Base-by-base conservation (phyloP, 768 basidiomycete genomes). In the Russula earlei region DNA sequence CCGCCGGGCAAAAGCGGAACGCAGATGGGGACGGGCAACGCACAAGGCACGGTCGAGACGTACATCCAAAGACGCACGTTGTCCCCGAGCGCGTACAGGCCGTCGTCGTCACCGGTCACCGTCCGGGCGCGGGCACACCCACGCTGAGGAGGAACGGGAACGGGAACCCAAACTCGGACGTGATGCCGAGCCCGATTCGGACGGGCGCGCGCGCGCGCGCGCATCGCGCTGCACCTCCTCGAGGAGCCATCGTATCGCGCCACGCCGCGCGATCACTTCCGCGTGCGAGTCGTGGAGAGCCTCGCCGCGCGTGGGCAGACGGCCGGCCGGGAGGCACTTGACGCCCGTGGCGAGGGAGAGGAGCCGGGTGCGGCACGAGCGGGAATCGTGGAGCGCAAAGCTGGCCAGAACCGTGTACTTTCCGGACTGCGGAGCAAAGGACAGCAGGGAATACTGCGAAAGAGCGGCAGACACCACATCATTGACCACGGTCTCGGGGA, bases 211-310 rank as follows among this genome's bases (percentile, higher is more conserved):
- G 6, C 43, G 43, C 4, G 50, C 19, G 15, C 33, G 44, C 29
- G 58, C 62, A 58, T 58, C 49, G 33, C 80, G 75, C 9, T 64
- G 58, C 15, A 85, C 74, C 68, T 96, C 89, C 55, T 85, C 81
- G 31, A 92, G 67, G 45, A 91, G 71, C 91, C 91, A 97, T 24
- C 84, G 77, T 41, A 85, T 66, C 0, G 85, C 82, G 9, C 84
- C 84, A 29, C 94, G 76, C 19, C 91, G 78, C 2, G 91, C 91
- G n/a, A 96, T 74, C 20, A 94, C 80, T 69, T 97, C 94, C 10
- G 94, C 94, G 67, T 97, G 94, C 50, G 80, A 84, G 64, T 96
- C 94, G 64, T 94, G 91, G 17, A 96, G 61, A 1, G 82, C 77
- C 64, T 95, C 91, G 0, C 94, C 94, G 27, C 74, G 72, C 5